phyloP scores from a whole-genome alignment of 169 alveolate genomes.

The Plasmodium gonderi region DNA sequence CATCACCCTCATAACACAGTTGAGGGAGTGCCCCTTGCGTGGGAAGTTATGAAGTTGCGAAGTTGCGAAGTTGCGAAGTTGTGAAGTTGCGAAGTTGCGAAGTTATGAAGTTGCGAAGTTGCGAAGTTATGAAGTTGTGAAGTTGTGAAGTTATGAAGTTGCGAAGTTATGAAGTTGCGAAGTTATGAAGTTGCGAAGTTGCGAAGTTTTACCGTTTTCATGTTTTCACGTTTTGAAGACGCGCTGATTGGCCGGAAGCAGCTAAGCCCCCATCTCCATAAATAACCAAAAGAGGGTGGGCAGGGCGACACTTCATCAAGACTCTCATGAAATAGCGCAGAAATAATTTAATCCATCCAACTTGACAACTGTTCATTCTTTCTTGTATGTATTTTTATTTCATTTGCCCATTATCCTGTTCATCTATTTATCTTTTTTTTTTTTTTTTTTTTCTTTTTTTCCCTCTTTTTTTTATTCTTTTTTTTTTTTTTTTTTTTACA shows the following conservation, averaged over 20 bases:
- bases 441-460: background rate
- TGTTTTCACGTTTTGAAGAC: background rate
- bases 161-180: background rate
- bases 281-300: no score
- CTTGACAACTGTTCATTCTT: no score
- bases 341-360: no score
- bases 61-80: background rate
- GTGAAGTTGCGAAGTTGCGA: background rate
- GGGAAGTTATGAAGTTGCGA: background rate
- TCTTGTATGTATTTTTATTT: no score
- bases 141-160: background rate
- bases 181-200: background rate
- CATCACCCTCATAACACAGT: slow-evolving; percentile 22
- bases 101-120: background rate
- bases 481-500: background rate
- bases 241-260: no score
- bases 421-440: no score
- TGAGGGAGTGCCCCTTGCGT: background rate
- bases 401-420: no score
- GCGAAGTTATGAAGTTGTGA: background rate
- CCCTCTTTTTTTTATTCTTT: background rate
- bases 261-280: no score
- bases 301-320: no score
- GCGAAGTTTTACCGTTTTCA: background rate
- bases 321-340: no score